These are phyloP conservation scores for Trifolium fragiferum DNA, from an alignment of 306 rosid species.

Conservation along the genomic window DNA sequence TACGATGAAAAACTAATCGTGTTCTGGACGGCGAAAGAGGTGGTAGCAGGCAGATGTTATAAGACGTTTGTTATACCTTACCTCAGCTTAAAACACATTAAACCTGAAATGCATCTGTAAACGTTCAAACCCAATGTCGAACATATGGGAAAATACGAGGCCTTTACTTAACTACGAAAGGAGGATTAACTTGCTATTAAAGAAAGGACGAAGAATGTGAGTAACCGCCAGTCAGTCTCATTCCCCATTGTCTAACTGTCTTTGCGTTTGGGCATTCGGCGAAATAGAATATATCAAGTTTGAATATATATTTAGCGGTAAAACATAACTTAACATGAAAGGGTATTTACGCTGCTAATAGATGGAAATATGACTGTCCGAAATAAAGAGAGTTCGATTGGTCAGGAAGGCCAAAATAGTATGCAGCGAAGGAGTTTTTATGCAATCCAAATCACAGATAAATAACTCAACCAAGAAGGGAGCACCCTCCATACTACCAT, in stretches of 20 bases:
- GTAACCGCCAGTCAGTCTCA: conserved; percentile 38
- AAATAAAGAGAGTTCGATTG: conserved; percentile 21
- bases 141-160: conserved; percentile 37
- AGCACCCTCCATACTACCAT: conserved; percentile 1
- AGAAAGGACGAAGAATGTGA: conserved; percentile 6
- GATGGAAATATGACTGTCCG: conserved; percentile 29
- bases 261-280: conserved; percentile 25
- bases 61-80: conserved; percentile 52
- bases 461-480: conserved; percentile 33
- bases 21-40: conserved; percentile 59
- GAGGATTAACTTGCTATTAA: conserved; percentile 26
- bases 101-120: conserved; percentile 46
- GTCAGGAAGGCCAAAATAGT: conserved; percentile 3
- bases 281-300: conserved; percentile 18
- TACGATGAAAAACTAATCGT: conserved; percentile 62
- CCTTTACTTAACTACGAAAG: conserved; percentile 39
- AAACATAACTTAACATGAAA: conserved; percentile 32
- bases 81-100: conserved; percentile 47
- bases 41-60: conserved; percentile 57
- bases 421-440: conserved; percentile 15
- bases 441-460: neutral
- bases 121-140: conserved; percentile 52
- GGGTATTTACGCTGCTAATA: neutral
- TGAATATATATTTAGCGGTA: conserved; percentile 25
- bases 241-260: conserved; percentile 27